Evolutionary conservation across 148 eudicot species (phyloP), one percentile per base, ranked within the genome.

Genomic region (Chenopodium suecicum): DNA sequence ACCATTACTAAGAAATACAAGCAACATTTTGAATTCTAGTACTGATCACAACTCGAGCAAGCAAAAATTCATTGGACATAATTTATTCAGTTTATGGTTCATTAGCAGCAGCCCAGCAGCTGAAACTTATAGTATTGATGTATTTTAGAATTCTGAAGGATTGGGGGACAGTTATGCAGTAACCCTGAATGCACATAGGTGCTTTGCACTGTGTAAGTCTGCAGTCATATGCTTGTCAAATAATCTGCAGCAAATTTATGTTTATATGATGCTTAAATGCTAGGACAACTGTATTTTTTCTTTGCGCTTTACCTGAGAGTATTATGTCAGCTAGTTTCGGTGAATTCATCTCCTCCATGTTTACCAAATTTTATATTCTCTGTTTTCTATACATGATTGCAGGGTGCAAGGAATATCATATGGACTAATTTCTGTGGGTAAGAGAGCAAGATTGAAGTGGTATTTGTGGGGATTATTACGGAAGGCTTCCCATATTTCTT

Each of bases 161-260:
- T 4, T 16, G 6, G 25, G 54, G 29, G 29, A 27, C 29, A 27
- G 29, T 27, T 27, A 27, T 75, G 60, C 83, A 81, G 19, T 63
- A 17, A 50, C 56, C 50, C 20, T 81, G 32, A 44, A 16, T 17
- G 52, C 83, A 81, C 41, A 22, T 20, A 16, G 79, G 79, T 13
- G 83, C 27, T 14, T 32, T 25, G 31, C 75, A 67, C 13, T 17
- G 12, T 48, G 79, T 81, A 9, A 75, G 79, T 66, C 83, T 68
- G 72, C 83, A 81, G 44, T 81, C 79, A 34, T 81, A 81, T 52
- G 75, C 74, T 31, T 22, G 31, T 74, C 83, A 81, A 5, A 66
- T 19, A 4, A 50, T 25, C 60, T 71, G 62, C 54, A 25, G 71
- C 37, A 31, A 3, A 22, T 23, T 19, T 25, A 27, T 46, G 9